Percentiles rank a stretch among this genome's conserved stretches.
Conservation (phyloP, 148 eudicot genomes). For the Camellia granthamiana region DNA sequence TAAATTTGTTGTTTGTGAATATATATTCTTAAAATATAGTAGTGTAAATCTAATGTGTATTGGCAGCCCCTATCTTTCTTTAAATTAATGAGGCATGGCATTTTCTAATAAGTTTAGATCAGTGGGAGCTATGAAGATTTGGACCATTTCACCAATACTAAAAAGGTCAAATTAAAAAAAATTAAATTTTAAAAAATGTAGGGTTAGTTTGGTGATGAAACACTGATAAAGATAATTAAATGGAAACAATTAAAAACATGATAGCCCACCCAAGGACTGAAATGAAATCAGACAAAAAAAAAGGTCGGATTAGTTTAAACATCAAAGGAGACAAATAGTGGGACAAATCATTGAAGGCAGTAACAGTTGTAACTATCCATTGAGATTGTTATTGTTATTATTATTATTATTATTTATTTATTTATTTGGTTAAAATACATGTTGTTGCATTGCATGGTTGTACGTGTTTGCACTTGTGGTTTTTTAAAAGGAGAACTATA, state of each 20-base stretch:
- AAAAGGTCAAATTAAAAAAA: conserved; percentile 4
- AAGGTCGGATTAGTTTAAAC: conserved; percentile 10
- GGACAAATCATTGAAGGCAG: conserved; percentile 9
- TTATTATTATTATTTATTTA: no score
- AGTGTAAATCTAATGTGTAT: background rate
- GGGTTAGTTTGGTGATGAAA: conserved; percentile 15
- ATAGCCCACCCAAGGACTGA: conserved; percentile 5
- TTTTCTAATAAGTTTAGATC: conserved; percentile 10
- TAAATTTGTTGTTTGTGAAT: no score
- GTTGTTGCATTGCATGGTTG: no score
- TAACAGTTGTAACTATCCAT: conserved; percentile 2
- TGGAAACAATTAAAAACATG: background rate
- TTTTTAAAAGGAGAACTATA: no score
- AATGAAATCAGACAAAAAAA: background rate
- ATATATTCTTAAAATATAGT: background rate
- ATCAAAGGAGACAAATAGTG: conserved; percentile 6
- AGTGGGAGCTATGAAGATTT: conserved; percentile 15
- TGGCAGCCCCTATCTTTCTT: background rate
- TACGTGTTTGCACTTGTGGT: no score
- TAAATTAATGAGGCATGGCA: background rate
- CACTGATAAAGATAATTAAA: background rate
- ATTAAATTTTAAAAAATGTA: background rate
- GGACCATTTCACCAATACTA: conserved; percentile 10
- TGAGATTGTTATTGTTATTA: background rate
- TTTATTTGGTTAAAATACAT: no score